Conservation (phyloP, 306 rosid genomes). For the Cucurbita ficifolia region DNA sequence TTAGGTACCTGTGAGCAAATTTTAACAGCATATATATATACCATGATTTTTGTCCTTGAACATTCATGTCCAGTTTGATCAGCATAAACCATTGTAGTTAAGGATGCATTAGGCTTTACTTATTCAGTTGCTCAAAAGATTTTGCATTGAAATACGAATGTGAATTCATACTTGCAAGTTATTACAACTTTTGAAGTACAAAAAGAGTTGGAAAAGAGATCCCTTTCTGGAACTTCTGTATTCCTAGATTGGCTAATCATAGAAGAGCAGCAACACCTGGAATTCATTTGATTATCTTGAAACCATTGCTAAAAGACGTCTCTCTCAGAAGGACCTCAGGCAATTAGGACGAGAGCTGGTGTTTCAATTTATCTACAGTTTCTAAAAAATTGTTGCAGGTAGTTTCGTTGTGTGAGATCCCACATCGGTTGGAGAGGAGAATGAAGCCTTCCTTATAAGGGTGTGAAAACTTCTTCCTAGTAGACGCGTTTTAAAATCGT, state of each 20-base stretch:
- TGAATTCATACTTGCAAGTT: neutral
- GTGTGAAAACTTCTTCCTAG: too few species aligned
- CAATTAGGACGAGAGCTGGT: neutral
- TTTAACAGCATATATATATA: neutral
- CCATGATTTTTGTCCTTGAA: neutral
- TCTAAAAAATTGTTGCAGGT: neutral
- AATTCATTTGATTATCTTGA: neutral
- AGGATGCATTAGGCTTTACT: neutral
- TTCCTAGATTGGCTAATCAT: neutral
- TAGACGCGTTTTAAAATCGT: too few species aligned
- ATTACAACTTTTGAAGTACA: neutral
- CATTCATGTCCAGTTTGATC: neutral
- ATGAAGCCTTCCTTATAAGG: too few species aligned
- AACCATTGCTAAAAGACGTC: neutral
- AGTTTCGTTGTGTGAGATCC: too few species aligned
- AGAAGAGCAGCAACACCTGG: neutral
- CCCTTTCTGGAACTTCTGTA: neutral
- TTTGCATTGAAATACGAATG: neutral
- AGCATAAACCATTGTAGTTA: too few species aligned
- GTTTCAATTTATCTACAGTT: neutral
- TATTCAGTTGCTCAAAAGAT: neutral
- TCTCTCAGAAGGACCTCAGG: neutral
- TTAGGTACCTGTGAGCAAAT: slow-evolving; percentile 51
- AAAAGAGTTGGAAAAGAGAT: neutral
- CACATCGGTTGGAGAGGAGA: too few species aligned